phyloP scores from a whole-genome alignment of 192 early-diverging fungal species.

The Endogone sp. region DNA sequence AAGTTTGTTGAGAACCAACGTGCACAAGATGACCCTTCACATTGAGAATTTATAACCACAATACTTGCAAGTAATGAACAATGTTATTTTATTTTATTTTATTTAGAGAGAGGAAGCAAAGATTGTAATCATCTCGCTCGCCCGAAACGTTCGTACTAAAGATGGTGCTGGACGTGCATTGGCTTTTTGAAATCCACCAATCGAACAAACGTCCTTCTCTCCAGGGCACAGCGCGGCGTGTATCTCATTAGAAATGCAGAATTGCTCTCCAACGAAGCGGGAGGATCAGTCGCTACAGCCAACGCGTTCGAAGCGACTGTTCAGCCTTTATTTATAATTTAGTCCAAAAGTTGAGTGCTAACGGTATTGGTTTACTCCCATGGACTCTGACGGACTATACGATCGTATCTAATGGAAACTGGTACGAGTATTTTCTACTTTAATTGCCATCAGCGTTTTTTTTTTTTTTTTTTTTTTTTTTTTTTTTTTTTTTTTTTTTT shows the following conservation, averaged over 20 bases:
- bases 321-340: too few relatives aligned
- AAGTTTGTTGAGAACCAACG: background rate
- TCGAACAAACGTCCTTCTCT: constrained; percentile 51
- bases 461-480: too few relatives aligned
- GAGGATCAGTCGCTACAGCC: too few relatives aligned
- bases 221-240: constrained; percentile 51
- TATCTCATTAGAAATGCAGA: constrained; percentile 52
- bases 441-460: too few relatives aligned
- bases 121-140: constrained; percentile 93
- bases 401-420: too few relatives aligned
- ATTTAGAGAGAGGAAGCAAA: constrained; percentile 99
- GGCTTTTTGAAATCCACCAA: constrained; percentile 75
- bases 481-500: too few relatives aligned
- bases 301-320: too few relatives aligned
- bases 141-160: constrained; percentile 56
- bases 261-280: constrained; percentile 21
- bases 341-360: too few relatives aligned
- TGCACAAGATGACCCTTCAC: background rate
- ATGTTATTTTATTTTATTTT: background rate
- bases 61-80: background rate
- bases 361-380: too few relatives aligned
- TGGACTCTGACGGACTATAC: too few relatives aligned
- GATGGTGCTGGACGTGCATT: constrained; percentile 74
- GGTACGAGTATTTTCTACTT: too few relatives aligned
- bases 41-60: too few relatives aligned